These are phyloP conservation scores for Botryosphaeria dothidea DNA, from an alignment of 2,329 filamentous ascomycete genomes.

Conservation along the genomic window DNA sequence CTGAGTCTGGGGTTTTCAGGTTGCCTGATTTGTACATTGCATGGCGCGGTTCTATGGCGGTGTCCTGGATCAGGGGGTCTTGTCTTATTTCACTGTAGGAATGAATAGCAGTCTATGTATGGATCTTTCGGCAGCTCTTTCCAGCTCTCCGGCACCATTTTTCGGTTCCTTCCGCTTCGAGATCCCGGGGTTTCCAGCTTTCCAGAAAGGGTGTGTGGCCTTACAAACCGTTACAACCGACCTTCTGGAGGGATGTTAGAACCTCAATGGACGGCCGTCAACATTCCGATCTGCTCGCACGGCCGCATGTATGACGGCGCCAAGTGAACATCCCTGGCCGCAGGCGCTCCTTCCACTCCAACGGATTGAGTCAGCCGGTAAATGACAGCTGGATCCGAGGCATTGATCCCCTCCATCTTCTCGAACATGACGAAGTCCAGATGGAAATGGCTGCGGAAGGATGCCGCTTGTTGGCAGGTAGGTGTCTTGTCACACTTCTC, in stretches of 20 bases:
- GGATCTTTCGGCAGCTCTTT: neutral
- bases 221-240: neutral
- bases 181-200: neutral
- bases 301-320: neutral
- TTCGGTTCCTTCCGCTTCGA: neutral
- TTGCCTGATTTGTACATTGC: neutral
- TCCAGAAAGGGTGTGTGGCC: neutral
- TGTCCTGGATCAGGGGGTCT: slow-evolving; percentile 7
- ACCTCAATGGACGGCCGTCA: neutral
- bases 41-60: neutral
- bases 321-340: slow-evolving; percentile 2
- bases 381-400: neutral
- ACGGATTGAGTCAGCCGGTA: neutral
- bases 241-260: neutral
- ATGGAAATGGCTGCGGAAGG: neutral
- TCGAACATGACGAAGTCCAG: neutral
- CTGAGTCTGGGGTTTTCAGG: neutral
- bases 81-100: slow-evolving; percentile 8
- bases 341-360: neutral
- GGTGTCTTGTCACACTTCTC: neutral
- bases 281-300: slow-evolving; percentile 11
- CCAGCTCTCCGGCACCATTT: neutral
- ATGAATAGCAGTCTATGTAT: neutral
- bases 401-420: neutral
- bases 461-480: neutral